Base-by-base conservation (phyloP, 2,329 filamentous ascomycete genomes). In the Aspergillus aculeatus region DNA sequence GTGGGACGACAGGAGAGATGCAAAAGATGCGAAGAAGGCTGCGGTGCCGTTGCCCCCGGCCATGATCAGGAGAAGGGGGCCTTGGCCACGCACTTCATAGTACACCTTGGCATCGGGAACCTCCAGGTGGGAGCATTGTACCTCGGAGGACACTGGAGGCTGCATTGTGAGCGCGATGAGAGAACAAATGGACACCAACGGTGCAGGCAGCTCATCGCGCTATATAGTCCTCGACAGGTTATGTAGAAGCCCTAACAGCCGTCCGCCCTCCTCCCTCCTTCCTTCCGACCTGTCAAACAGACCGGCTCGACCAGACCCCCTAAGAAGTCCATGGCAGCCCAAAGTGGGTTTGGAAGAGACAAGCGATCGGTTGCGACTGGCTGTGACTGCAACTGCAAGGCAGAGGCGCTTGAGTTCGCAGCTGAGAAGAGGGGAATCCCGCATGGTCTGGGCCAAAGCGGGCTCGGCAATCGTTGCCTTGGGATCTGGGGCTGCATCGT, bases 31-130 rank as follows among this genome's bases (percentile, higher is more conserved):
- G 35, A 54, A 64, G 21, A 59, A 4, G 3, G 51, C 26, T 14
- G 47, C 52, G 5, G 59, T 56, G 1, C 62, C 62, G 38, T 60
- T 57, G 12, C 49, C 62, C 5, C 58, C 54, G 9, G 60, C 44
- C 9, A 64, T 64, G 5, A 59, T 31, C 12, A 64, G 21, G 12
- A 64, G 32, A 4, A 58, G 50, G 4, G 60, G 62, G 5, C 59
- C 59, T 11, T 21, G 31, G 5, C 59, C 52, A n/a, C 49, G 38
- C 2, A 41, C 26, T 50, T 56, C 32, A 11, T 62, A 59, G 32
- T 53, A 26, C 7, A 59, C 19, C 16, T 19, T 10, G 38, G 38
- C 38, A 14, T 19, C 38, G 4, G 5, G 5, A 5, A 41, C 38
- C 5, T 41, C 38, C 38, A 41, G 14, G 16, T n/a, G 16, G 14